Evolutionary conservation across 169 alveolate genomes (phyloP).

Genomic region (Eimeria tenella): DNA sequence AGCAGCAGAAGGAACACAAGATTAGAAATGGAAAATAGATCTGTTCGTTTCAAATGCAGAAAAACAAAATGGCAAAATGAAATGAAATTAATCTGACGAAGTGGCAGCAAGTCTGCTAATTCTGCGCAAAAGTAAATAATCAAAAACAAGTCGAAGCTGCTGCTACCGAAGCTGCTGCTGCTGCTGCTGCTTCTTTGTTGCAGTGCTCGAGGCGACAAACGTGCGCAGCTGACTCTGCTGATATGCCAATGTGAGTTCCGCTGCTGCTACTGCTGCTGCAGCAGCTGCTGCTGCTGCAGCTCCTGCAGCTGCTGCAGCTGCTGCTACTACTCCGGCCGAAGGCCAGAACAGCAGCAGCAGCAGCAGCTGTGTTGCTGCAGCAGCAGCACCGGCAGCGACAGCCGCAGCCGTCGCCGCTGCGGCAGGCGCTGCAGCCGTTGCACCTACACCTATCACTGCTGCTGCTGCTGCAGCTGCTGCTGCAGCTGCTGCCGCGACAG

Average conservation of each 20-base stretch:
- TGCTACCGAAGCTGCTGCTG: not conserved
- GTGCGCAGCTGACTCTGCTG: not conserved
- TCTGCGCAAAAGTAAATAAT: too few species aligned
- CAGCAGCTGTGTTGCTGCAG: not conserved
- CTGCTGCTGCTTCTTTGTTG: not conserved
- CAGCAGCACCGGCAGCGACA: not conserved
- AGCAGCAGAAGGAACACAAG: too few species aligned
- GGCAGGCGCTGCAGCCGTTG: not conserved
- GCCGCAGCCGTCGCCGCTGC: not conserved
- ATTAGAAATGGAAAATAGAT: too few species aligned
- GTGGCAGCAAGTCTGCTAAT: too few species aligned
- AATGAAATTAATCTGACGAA: too few species aligned
- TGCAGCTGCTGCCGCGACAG: not conserved
- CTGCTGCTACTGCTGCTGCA: not conserved
- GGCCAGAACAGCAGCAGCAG: not conserved
- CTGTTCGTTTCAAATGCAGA: too few species aligned
- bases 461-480: slow-evolving; percentile 9
- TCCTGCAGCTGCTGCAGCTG: slow-evolving; percentile 9
- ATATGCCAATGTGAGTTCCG: not conserved
- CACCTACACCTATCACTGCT: not conserved
- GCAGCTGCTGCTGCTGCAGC: not conserved
- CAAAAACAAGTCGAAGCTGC: too few species aligned
- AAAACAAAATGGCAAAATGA: too few species aligned
- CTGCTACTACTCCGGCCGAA: not conserved
- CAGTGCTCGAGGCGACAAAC: too few species aligned